These are phyloP conservation scores for Hypoxylon rickii DNA, from an alignment of 495 filamentous ascomycete genomes.

Conservation along the genomic window DNA sequence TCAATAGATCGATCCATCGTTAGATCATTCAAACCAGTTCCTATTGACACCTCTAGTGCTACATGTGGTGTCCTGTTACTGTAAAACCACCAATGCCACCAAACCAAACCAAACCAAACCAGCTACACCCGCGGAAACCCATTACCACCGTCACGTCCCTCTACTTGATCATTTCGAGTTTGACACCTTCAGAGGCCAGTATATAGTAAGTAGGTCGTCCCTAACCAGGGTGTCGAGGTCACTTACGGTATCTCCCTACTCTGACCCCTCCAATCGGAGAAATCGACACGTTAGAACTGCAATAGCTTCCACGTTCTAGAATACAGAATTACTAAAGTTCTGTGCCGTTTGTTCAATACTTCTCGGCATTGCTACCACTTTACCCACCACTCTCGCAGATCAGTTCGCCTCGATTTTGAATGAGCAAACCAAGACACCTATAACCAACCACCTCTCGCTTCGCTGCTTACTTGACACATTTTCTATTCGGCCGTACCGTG, in stretches of 20 bases:
- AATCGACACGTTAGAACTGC: slow-evolving; percentile 7
- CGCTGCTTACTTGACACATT: slow-evolving; percentile 34
- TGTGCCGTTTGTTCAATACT: slow-evolving; percentile 8
- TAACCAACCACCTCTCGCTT: slow-evolving; percentile 21
- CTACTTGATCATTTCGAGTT: slow-evolving; percentile 4
- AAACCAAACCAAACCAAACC: slow-evolving; percentile 22
- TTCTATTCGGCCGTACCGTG: slow-evolving; percentile 18
- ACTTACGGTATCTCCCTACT: slow-evolving; percentile 17
- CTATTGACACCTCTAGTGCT: no score
- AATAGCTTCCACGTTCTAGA: slow-evolving; percentile 34
- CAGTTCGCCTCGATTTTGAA: slow-evolving; percentile 11
- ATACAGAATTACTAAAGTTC: no score
- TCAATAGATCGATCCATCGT: no score
- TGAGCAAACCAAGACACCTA: slow-evolving; percentile 12
- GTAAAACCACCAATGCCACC: no score
- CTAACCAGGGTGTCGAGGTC: slow-evolving; percentile 18
- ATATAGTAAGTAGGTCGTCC: slow-evolving; percentile 21
- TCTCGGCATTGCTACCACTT: slow-evolving; percentile 29
- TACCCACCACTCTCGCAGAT: slow-evolving; percentile 14
- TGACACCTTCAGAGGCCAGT: no score
- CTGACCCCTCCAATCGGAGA: slow-evolving; percentile 12
- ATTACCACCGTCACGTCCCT: slow-evolving; percentile 8
- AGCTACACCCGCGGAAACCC: no score
- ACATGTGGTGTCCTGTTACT: no score
- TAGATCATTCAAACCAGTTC: no score